A percentile compares a stretch with the other conserved stretches of the same genome.
Evolutionary conservation across 352 stramenopile species (phyloP).

Genomic region (Phytophthora boehmeriae): DNA sequence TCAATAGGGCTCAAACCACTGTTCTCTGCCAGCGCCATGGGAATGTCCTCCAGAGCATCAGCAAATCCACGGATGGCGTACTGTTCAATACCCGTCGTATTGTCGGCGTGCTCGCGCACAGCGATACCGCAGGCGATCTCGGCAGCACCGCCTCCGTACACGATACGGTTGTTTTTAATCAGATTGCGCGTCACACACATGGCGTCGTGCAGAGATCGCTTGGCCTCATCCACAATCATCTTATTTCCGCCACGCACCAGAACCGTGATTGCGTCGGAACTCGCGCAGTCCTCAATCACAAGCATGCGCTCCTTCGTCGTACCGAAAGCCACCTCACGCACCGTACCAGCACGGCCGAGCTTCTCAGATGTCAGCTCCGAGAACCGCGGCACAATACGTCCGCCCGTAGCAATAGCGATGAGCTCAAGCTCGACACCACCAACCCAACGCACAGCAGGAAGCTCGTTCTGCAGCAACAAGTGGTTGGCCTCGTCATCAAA

Average conservation of each 20-base stretch:
- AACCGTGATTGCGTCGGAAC: constrained; percentile 98
- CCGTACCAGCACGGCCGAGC: constrained; percentile 93
- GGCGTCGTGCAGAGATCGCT: constrained; percentile 99
- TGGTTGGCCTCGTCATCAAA: constrained; percentile 99
- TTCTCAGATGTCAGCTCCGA: constrained; percentile 97
- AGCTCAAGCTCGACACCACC: constrained; percentile 99
- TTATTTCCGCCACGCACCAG: constrained; percentile 99
- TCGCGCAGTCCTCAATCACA: constrained; percentile 98
- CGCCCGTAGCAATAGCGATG: constrained; percentile 99
- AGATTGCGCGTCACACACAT: constrained; percentile 99
- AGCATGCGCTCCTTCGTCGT: constrained; percentile 99
- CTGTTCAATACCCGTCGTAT: constrained; percentile 89
- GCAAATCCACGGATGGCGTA: constrained; percentile 99
- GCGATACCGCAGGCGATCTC: constrained; percentile 98
- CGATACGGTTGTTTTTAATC: constrained; percentile 99
- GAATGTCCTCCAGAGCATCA: constrained; percentile 99
- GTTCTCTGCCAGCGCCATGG: constrained; percentile 99
- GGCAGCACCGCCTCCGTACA: constrained; percentile 98
- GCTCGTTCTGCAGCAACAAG: constrained; percentile 97
- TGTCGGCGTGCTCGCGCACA: constrained; percentile 90
- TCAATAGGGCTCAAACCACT: constrained; percentile 97
- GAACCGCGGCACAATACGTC: constrained; percentile 98
- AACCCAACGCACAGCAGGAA: constrained; percentile 98
- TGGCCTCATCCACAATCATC: constrained; percentile 99
- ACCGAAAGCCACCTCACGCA: constrained; percentile 97